phyloP scores from a whole-genome alignment of 805 yeast genomes.

The Candida sithepensis region DNA sequence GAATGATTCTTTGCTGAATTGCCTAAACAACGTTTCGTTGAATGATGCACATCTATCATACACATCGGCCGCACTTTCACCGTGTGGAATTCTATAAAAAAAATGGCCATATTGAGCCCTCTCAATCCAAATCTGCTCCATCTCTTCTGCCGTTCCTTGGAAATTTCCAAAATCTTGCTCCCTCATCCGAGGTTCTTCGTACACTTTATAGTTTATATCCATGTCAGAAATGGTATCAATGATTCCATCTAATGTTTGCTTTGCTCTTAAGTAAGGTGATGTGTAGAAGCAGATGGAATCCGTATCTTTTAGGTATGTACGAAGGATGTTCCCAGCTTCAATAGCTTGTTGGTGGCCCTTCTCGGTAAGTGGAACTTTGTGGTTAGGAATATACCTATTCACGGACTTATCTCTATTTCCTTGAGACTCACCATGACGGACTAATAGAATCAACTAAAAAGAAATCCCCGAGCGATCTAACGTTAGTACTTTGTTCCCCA shows the following conservation, averaged over 20 bases:
- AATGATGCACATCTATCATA: conserved; percentile 88
- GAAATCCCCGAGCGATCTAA: not conserved
- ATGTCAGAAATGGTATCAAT: conserved; percentile 45
- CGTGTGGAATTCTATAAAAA: conserved; percentile 87
- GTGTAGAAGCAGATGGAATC: conserved; percentile 74
- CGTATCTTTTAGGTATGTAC: conserved; percentile 35
- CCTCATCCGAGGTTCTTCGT: conserved; percentile 88
- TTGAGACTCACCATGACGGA: conserved; percentile 92
- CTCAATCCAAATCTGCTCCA: conserved; percentile 80
- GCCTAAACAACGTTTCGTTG: conserved; percentile 81
- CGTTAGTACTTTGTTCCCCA: not conserved
- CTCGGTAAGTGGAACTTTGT: conserved; percentile 67
- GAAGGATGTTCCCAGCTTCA: conserved; percentile 50
- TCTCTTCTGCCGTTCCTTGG: conserved; percentile 70
- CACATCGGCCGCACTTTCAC: conserved; percentile 96
- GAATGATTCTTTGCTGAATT: conserved; percentile 64
- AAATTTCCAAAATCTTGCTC: conserved; percentile 96
- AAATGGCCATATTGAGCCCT: conserved; percentile 85
- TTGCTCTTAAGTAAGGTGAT: conserved; percentile 80
- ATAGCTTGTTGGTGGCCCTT: conserved; percentile 65
- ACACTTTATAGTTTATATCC: conserved; percentile 48
- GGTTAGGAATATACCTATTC: conserved; percentile 76
- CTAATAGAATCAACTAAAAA: conserved; percentile 56
- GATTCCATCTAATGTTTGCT: conserved; percentile 77
- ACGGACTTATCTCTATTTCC: conserved; percentile 85